Percentiles rank a stretch among this genome's conserved stretches.
phyloP scores from a whole-genome alignment of 106 monocot genomes.

The Allium sativum region DNA sequence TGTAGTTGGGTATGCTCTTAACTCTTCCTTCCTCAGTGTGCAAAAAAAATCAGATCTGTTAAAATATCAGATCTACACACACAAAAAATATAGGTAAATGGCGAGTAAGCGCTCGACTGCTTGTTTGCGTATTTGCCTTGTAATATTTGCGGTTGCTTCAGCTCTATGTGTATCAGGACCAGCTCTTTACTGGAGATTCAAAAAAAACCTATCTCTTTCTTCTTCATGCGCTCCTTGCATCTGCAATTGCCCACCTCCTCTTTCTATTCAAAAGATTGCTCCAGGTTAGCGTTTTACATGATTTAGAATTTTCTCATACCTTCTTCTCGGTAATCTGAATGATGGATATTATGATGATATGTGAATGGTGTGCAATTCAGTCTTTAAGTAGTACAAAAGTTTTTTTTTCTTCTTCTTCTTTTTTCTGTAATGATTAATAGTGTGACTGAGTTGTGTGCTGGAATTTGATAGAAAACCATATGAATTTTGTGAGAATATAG shows the following conservation, averaged over 20 bases:
- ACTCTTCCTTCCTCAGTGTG: neutral
- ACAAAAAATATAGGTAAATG: neutral
- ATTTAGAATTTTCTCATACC: too few relatives aligned
- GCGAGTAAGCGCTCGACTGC: conserved; percentile 25
- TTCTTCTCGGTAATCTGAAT: too few relatives aligned
- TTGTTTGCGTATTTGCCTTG: conserved; percentile 45
- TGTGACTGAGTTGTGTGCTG: too few relatives aligned
- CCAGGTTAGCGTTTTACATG: conserved; percentile 25
- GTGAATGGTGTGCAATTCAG: too few relatives aligned
- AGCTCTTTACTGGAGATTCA: conserved; percentile 62
- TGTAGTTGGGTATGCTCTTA: too few relatives aligned
- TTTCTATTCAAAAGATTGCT: conserved; percentile 52
- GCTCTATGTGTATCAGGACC: conserved; percentile 77
- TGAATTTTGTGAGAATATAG: too few relatives aligned
- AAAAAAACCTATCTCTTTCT: conserved; percentile 21
- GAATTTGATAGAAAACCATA: too few relatives aligned
- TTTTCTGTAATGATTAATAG: too few relatives aligned
- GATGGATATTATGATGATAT: too few relatives aligned
- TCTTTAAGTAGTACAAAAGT: too few relatives aligned
- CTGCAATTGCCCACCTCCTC: conserved; percentile 69
- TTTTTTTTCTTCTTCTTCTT: too few relatives aligned
- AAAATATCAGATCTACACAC: neutral
- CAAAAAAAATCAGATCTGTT: neutral
- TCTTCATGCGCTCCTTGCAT: conserved; percentile 43
- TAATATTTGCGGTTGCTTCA: conserved; percentile 59